Evolutionary conservation across 345 rosid genomes (phyloP).

Genomic region (Populus nigra): DNA sequence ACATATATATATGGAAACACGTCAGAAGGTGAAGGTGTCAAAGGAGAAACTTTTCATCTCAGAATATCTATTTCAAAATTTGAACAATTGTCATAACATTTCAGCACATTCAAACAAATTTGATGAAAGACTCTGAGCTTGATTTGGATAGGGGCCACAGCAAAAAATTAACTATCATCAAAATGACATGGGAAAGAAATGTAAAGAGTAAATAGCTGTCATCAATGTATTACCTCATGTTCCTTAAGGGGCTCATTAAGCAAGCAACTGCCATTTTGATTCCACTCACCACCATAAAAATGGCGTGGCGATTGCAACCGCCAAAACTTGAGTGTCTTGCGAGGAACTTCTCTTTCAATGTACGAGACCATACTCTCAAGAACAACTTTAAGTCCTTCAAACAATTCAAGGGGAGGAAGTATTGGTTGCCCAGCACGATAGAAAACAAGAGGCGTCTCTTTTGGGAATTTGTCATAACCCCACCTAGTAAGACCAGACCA

Average conservation of each 20-base stretch:
- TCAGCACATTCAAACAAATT: not conserved
- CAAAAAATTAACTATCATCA: not conserved
- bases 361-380: conserved; percentile 63
- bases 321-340: conserved; percentile 75
- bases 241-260: conserved; percentile 62
- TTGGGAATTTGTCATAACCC: conserved; percentile 89
- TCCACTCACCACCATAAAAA: conserved; percentile 91
- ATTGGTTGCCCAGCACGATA: conserved; percentile 62
- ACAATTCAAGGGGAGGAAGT: conserved; percentile 62
- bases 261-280: conserved; percentile 90
- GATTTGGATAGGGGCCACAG: not conserved
- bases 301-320: conserved; percentile 93
- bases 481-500: conserved; percentile 48
- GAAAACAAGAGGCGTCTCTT: conserved; percentile 80
- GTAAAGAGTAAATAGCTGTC: not conserved
- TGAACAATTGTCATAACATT: not conserved
- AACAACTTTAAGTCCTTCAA: conserved; percentile 72
- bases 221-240: conserved; percentile 53
- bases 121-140: not conserved
- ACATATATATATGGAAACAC: too few relatives aligned
- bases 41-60: conserved; percentile 1
- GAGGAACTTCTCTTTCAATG: conserved; percentile 59
- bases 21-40: not conserved
- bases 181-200: not conserved
- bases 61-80: not conserved